Percentiles rank a stretch among this genome's conserved stretches.
These are phyloP conservation scores for Mycena citricolor DNA, from an alignment of 1,284 basidiomycete genomes.

Conservation along the genomic window DNA sequence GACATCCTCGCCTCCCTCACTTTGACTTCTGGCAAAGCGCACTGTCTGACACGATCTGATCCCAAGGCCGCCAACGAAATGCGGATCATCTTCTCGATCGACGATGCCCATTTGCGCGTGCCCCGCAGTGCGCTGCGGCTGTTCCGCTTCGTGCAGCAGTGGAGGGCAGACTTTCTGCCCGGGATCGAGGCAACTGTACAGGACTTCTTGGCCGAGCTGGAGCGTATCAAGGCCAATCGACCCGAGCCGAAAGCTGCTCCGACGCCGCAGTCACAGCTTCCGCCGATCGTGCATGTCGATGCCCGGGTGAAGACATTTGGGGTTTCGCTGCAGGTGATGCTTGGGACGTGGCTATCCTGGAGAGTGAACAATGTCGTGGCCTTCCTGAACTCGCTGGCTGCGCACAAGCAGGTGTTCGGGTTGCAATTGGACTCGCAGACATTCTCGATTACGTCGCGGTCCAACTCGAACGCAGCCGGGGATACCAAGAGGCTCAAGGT, in stretches of 20 bases:
- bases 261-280: constrained; percentile 23
- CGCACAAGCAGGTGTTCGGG: constrained; percentile 52
- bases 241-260: neutral
- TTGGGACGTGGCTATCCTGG: constrained; percentile 82
- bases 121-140: constrained; percentile 78
- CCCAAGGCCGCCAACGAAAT: constrained; percentile 35
- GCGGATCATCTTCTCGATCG: constrained; percentile 46
- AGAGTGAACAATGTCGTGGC: constrained; percentile 50
- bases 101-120: constrained; percentile 53
- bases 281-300: constrained; percentile 47
- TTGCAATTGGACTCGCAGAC: constrained; percentile 62
- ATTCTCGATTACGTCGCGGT: constrained; percentile 59
- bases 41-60: constrained; percentile 47
- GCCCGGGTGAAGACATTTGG: constrained; percentile 41
- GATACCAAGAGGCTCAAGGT: constrained; percentile 54
- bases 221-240: constrained; percentile 25
- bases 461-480: constrained; percentile 34
- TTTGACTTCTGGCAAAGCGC: constrained; percentile 46
- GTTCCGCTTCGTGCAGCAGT: constrained; percentile 75
- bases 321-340: constrained; percentile 76
- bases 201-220: constrained; percentile 62
- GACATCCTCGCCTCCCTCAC: constrained; percentile 61
- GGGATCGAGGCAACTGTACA: constrained; percentile 65
- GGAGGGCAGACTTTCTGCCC: constrained; percentile 76
- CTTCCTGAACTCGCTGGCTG: constrained; percentile 44